Percentiles rank a stretch among this genome's conserved stretches.
These are phyloP conservation scores for Blastobotrys chiropterorum DNA, from an alignment of 805 yeast genomes.

Conservation along the genomic window DNA sequence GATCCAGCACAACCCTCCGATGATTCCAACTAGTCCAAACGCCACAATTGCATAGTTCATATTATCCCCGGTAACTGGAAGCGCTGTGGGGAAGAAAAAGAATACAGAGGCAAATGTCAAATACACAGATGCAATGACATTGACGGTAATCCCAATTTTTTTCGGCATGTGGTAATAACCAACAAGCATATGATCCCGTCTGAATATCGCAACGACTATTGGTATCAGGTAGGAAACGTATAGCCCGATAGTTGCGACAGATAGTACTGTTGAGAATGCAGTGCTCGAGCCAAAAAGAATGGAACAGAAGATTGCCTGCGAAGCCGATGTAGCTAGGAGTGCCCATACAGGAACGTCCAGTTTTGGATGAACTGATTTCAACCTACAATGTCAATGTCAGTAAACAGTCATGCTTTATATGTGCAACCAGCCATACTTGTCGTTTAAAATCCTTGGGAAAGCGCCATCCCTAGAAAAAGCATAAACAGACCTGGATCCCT, in stretches of 20 bases:
- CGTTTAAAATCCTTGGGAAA: slow-evolving; percentile 27
- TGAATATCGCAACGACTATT: slow-evolving; percentile 23
- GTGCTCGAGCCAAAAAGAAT: slow-evolving; percentile 56
- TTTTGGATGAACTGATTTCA: slow-evolving; percentile 35
- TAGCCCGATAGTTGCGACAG: slow-evolving; percentile 54
- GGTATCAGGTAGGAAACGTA: slow-evolving; percentile 55
- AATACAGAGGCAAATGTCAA: slow-evolving; percentile 20
- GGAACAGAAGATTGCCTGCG: slow-evolving; percentile 52
- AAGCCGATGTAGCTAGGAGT: slow-evolving; percentile 4
- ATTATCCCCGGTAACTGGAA: slow-evolving; percentile 24
- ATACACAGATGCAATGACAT: slow-evolving; percentile 19
- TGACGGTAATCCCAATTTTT: slow-evolving; percentile 11
- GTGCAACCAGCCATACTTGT: too few species aligned
- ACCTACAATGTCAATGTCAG: not conserved
- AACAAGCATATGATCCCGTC: not conserved
- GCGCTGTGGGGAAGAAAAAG: slow-evolving; percentile 24
- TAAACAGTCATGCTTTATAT: too few species aligned
- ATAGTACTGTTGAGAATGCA: slow-evolving; percentile 59
- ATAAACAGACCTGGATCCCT: slow-evolving; percentile 51
- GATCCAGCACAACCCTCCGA: slow-evolving; percentile 1
- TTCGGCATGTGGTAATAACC: slow-evolving; percentile 17
- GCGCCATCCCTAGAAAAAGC: slow-evolving; percentile 61
- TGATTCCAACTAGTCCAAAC: not conserved
- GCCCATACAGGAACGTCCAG: slow-evolving; percentile 42
- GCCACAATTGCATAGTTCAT: slow-evolving; percentile 47